Conservation (phyloP, 176 grass and related monocot species). For the Eleusine indica region DNA sequence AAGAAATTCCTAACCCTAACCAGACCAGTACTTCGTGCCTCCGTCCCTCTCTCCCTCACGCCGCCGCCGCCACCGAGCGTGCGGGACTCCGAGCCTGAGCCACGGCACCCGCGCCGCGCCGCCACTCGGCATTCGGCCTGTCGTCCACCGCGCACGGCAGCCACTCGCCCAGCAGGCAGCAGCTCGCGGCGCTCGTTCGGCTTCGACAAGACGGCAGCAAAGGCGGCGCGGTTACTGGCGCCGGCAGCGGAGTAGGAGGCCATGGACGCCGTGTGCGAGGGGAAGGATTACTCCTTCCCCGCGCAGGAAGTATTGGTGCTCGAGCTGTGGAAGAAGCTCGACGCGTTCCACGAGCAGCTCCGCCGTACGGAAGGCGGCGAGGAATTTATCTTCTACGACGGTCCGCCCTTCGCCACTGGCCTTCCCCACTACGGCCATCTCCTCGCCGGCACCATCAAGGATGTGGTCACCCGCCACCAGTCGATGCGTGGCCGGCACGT, state of each 20-base stretch:
- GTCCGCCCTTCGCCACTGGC: conserved; percentile 87
- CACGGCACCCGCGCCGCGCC: too few species aligned
- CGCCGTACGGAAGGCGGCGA: conserved; percentile 76
- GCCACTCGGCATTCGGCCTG: too few species aligned
- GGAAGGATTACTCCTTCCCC: conserved; percentile 91
- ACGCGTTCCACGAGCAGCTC: conserved; percentile 84
- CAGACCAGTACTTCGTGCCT: too few species aligned
- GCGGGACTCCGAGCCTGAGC: too few species aligned
- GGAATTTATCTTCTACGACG: conserved; percentile 98
- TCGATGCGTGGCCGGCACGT: conserved; percentile 89
- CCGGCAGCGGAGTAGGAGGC: neutral
- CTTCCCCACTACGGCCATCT: conserved; percentile 97
- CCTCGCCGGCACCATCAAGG: conserved; percentile 98
- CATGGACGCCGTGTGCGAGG: conserved; percentile 95
- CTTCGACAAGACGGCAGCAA: too few species aligned
- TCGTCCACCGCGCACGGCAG: too few species aligned
- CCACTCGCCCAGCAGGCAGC: too few species aligned
- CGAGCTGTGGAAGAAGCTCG: conserved; percentile 53
- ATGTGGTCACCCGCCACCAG: conserved; percentile 95
- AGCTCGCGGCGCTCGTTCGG: too few species aligned
- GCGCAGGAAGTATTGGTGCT: conserved; percentile 74
- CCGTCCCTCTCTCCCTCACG: too few species aligned
- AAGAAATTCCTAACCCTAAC: too few species aligned
- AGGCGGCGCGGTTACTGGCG: too few species aligned
- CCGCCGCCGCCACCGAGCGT: too few species aligned